Percentiles rank a stretch among this genome's conserved stretches.
These are phyloP conservation scores for Sarcodon aspratus DNA, from an alignment of 768 basidiomycete genomes.

Conservation along the genomic window DNA sequence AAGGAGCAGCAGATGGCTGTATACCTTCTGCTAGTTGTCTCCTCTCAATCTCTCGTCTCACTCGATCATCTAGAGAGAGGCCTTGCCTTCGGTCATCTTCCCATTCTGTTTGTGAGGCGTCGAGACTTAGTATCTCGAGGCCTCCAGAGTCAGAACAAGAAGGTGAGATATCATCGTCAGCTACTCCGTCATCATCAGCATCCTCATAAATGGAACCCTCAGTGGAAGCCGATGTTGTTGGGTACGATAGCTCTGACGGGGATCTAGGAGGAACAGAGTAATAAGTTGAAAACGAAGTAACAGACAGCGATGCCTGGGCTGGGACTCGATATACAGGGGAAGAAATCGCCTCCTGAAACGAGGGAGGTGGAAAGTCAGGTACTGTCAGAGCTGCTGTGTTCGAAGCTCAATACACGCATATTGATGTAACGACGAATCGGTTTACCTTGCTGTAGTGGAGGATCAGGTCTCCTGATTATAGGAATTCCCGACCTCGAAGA, in stretches of 20 bases:
- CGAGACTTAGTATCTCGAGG: conserved; percentile 42
- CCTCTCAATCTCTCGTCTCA: conserved; percentile 17
- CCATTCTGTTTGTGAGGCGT: conserved; percentile 27
- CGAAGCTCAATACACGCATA: neutral
- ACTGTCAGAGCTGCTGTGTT: conserved; percentile 12
- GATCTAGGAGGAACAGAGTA: conserved; percentile 2
- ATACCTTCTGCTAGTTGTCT: conserved; percentile 2
- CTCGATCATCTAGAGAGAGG: conserved; percentile 29
- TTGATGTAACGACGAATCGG: neutral
- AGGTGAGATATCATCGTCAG: neutral
- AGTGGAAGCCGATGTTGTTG: conserved; percentile 4
- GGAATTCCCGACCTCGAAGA: neutral
- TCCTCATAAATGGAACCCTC: neutral
- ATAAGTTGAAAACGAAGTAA: neutral
- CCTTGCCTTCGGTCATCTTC: conserved; percentile 33
- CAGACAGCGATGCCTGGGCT: conserved; percentile 3
- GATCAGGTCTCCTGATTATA: neutral
- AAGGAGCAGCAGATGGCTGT: neutral
- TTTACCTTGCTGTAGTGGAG: neutral
- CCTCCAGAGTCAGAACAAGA: conserved; percentile 16
- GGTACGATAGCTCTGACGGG: conserved; percentile 3
- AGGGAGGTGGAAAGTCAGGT: conserved; percentile 65
- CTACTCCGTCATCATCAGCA: neutral
- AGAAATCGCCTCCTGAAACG: conserved; percentile 55
- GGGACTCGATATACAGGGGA: conserved; percentile 11